Percentiles rank a stretch among this genome's conserved stretches.
These are phyloP conservation scores for Boletellus emodensis DNA, from an alignment of 768 basidiomycete species.

Conservation along the genomic window DNA sequence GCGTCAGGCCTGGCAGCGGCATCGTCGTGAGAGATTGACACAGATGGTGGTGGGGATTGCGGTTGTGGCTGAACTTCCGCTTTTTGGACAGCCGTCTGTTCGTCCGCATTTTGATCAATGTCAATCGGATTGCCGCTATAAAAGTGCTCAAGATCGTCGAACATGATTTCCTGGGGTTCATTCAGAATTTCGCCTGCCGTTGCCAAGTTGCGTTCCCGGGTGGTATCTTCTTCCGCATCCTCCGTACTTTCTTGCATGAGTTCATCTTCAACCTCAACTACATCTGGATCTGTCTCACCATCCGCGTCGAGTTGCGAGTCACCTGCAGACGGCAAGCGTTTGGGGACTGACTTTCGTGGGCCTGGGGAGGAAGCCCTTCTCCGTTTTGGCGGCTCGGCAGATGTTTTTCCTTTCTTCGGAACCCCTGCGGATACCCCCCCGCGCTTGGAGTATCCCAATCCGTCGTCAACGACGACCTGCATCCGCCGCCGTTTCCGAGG, in stretches of 20 bases:
- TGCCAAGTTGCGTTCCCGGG: neutral
- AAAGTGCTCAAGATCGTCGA: conserved; percentile 31
- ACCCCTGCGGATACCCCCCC: conserved; percentile 8
- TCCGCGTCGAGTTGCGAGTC: conserved; percentile 33
- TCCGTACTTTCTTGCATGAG: conserved; percentile 26
- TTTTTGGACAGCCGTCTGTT: conserved; percentile 3
- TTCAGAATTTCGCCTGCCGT: conserved; percentile 2
- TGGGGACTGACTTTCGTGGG: conserved; percentile 13
- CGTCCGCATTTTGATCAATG: conserved; percentile 25
- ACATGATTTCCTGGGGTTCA: conserved; percentile 11
- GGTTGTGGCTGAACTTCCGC: neutral
- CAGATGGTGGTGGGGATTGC: neutral
- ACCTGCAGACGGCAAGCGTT: conserved; percentile 21
- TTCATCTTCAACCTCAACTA: conserved; percentile 35
- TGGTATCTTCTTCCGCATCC: conserved; percentile 14
- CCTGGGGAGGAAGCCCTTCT: conserved; percentile 31
- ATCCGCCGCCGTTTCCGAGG: conserved; percentile 27
- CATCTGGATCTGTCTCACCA: conserved; percentile 33
- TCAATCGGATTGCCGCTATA: conserved; percentile 30
- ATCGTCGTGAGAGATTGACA: neutral
- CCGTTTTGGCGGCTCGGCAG: conserved; percentile 13
- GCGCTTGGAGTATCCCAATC: conserved; percentile 4
- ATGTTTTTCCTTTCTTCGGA: conserved; percentile 4
- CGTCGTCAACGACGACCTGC: conserved; percentile 6
- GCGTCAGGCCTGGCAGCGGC: neutral